Evolutionary conservation across 2,329 filamentous ascomycete genomes (phyloP), one percentile per base, ranked within the genome.

Genomic region (Ceratocystis destructans): DNA sequence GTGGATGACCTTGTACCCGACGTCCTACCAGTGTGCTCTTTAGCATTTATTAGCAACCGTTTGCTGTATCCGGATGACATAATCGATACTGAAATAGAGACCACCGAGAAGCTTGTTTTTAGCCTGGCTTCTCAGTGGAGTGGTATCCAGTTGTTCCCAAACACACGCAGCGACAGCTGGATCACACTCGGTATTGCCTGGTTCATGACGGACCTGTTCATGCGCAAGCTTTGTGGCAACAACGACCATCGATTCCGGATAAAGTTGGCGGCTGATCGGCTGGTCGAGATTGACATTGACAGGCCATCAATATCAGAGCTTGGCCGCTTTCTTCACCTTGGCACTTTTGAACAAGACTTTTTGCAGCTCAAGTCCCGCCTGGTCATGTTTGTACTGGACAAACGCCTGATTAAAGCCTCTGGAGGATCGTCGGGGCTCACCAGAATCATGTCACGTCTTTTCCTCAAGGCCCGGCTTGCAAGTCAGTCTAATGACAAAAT

Each of bases 191-290:
- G 93, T 15, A 87, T 95, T 61, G 89, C 93, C 0, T 92, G 93
- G 78, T 99, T 90, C 78, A 96, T 99, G 82, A 91, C 93, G 1
- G 93, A 96, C 71, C 82, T 90, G 3, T 96, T 96, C 75, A 89
- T 97, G 83, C 90, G 87, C 74, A 87, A 86, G 70, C 80, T 99
- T 2, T 95, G 90, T 72, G 94, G 94, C 6, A 95, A 95, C 73
- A 99, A 99, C 73, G 90, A 96, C 71, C 94, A 96, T 73, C 83
- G 91, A 10, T 97, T 91, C 73, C 86, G 90, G 46, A 88, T 96
- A 75, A 97, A 97, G 76, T 80, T 84, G 46, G 83, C 90, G 75
- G 86, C 90, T 0, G 93, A 99, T 74, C 83, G 82, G 70, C 83
- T 97, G 50, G 88, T 92, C 61, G 85, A 93, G 66, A 76, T 89